Conservation (phyloP, 345 rosid species). For the rapeseed (Brassica napus) region DNA sequence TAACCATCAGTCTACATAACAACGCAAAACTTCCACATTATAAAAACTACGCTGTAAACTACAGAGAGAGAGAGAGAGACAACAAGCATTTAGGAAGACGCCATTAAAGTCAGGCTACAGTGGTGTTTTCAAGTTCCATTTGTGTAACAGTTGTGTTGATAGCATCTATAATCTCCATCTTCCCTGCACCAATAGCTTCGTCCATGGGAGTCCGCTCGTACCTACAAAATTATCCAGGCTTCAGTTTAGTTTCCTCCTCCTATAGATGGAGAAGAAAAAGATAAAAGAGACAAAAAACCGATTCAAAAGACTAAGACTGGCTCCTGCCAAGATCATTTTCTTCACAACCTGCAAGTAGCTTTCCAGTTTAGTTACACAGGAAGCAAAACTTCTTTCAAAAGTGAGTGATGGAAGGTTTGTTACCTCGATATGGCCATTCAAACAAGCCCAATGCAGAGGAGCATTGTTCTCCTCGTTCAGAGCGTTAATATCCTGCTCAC, state of each 20-base stretch:
- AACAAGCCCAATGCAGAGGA: constrained; percentile 92
- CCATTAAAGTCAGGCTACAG: constrained; percentile 42
- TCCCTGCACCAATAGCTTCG: constrained; percentile 72
- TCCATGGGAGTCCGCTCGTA: constrained; percentile 80
- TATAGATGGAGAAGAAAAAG: too few species aligned
- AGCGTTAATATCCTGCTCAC: constrained; percentile 67
- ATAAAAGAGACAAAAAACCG: constrained; percentile 50
- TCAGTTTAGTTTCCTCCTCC: background rate
- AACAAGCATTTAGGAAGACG: background rate
- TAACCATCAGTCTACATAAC: constrained; percentile 8
- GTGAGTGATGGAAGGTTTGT: constrained; percentile 7
- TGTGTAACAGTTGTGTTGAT: constrained; percentile 64
- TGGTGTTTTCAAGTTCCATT: constrained; percentile 58
- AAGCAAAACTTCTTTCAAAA: background rate
- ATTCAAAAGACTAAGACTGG: constrained; percentile 66
- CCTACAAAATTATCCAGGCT: constrained; percentile 43
- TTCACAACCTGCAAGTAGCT: constrained; percentile 62
- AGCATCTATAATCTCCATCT: constrained; percentile 65
- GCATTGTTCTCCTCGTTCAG: constrained; percentile 77
- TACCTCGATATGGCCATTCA: constrained; percentile 85
- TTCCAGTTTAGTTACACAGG: background rate
- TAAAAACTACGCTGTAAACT: background rate
- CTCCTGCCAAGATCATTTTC: constrained; percentile 75
- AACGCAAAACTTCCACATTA: constrained; percentile 11
- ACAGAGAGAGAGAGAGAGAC: background rate